Base-by-base conservation (phyloP, 768 basidiomycete species). In the Phylloporus arenicola region DNA sequence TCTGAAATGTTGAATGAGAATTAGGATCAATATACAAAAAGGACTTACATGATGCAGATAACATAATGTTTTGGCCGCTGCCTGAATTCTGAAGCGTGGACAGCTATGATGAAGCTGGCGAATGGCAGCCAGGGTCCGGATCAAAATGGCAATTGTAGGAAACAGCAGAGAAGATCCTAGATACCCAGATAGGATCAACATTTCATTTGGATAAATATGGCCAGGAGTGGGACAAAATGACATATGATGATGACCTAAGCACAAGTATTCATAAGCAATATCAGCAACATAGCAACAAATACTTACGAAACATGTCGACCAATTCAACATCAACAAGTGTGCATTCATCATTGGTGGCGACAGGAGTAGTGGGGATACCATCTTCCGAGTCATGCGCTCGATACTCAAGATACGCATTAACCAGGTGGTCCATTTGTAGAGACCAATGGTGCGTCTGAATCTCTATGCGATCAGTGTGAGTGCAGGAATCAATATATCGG, bases 361-460 rank as follows among this genome's bases (percentile, higher is more conserved):
- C 24, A 24, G 24, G 24, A 24, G 24, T 35, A n/a, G 16, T 7
- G 6, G 50, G 50, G 22, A 51, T 40, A 5, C 50, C 50, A 31
- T 51, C 43, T 0, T 44, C 50, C 24, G 24, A 12, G n/a, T 51
- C 50, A 6, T 10, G 22, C 4, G 25, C 16, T 14, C 20, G 38
- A n/a, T 45, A 51, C 7, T 51, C 43, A 14, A 51, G 19, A 14
- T 51, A 51, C 8, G 38, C 44, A 22, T 37, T 12, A n/a, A 45
- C 41, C 35, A 62, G 33, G 42, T 14, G 44, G 47, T 43, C 31
- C 37, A 47, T 47, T 55, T 43, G 57, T 30, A 22, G 24, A 6
- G 13, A 59, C 62, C 16, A 67, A 29, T 10, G 62, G 44, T 45
- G 55, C 53, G 17, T 60, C 47, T 31, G 57, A 44, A 16, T 44